Base-by-base conservation (phyloP, 2,329 filamentous ascomycete species). In the Pseudocercospora cruenta region DNA sequence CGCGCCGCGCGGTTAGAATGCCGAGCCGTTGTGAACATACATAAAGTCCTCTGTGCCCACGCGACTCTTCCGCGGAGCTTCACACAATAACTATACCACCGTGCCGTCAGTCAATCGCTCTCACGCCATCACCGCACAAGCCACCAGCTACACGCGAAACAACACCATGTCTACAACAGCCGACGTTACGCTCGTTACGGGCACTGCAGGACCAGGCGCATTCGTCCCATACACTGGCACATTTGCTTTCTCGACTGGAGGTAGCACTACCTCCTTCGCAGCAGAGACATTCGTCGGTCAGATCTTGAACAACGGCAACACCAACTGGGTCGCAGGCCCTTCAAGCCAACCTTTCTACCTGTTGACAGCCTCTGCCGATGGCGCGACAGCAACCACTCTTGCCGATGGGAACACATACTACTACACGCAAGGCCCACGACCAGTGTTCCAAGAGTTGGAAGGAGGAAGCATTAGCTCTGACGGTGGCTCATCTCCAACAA, bases 381-480 rank as follows among this genome's bases (percentile, higher is more conserved):
- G 49, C 55, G 62, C 61, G 6, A 57, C 31, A 22, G 28, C 49
- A n/a, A 63, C 61, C 16, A 63, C 61, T 26, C 53, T 63, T 10
- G 61, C 61, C 21, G 53, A 63, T 19, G 53, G 53, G 36, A 63
- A 58, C 33, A 63, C 61, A 3, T 58, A 63, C 54, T 58, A 58
- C 51, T 43, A 26, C 53, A 55, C 51, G 2, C 21, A 26, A 28
- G 51, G 51, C 22, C 51, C 51, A 3, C 51, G 51, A 55, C 51
- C 51, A 31, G 51, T 55, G 22, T 55, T 55, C 26, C 51, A 55
- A 31, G 24, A 55, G 51, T 31, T 55, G 22, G 51, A 33, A 55
- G 51, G 51, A 26, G 51, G 51, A 55, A 55, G 51, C 24, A 31
- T 55, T n/a, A 55, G 22, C 16, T 26, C 51, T 28, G 51, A 55